These are phyloP conservation scores for Citrus medica DNA, from an alignment of 345 rosid species.

Conservation along the genomic window DNA sequence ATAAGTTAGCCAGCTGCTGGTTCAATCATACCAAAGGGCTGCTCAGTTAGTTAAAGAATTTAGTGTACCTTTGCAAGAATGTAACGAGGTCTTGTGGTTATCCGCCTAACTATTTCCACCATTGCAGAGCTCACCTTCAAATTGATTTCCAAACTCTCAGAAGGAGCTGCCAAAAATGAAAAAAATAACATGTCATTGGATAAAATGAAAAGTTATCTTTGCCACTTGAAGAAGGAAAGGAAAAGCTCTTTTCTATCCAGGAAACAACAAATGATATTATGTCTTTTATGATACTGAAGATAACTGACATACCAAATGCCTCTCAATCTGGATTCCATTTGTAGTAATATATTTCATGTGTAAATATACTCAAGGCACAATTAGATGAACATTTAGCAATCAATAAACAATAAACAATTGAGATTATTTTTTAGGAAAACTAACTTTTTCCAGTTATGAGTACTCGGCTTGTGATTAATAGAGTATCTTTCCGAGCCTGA, in stretches of 20 bases:
- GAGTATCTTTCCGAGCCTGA: constrained; percentile 60
- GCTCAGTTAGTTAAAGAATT: background rate
- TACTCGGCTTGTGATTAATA: constrained; percentile 88
- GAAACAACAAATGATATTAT: background rate
- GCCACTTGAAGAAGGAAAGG: background rate
- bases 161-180: constrained; percentile 55
- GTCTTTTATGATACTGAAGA: background rate
- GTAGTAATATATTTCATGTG: background rate
- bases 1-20: background rate
- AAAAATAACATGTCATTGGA: constrained; percentile 8
- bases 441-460: constrained; percentile 86
- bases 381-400: background rate
- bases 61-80: constrained; percentile 86
- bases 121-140: constrained; percentile 95
- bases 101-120: constrained; percentile 81
- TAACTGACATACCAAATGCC: background rate
- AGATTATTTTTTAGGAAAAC: constrained; percentile 18
- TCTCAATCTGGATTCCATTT: background rate
- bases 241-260: background rate
- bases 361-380: background rate
- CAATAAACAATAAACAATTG: background rate
- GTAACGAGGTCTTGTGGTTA: constrained; percentile 83
- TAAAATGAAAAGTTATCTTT: background rate
- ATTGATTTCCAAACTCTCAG: constrained; percentile 92
- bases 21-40: background rate